phyloP scores from a whole-genome alignment of 164 flowering plant species.

The Echeveria elegans region DNA sequence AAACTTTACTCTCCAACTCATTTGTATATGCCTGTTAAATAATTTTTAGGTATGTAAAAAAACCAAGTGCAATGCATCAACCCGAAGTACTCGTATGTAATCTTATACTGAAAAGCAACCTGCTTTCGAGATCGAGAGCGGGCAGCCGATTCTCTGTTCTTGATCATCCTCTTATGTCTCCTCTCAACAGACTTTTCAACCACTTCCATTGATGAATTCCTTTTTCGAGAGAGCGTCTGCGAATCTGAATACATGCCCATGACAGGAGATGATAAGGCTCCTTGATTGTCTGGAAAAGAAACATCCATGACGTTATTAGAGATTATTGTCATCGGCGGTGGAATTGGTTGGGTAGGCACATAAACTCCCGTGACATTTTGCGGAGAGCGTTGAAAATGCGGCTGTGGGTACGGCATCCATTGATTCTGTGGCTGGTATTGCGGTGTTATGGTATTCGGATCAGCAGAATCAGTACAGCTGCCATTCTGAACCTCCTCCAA shows the following conservation, averaged over 20 bases:
- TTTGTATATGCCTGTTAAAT: no score
- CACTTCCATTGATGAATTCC: constrained; percentile 40
- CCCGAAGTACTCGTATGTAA: no score
- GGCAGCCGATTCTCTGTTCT: constrained; percentile 97
- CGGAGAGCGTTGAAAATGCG: constrained; percentile 25
- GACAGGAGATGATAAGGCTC: constrained; percentile 46
- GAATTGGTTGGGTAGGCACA: constrained; percentile 31
- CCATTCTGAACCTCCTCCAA: constrained; percentile 19
- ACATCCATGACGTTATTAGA: constrained; percentile 34
- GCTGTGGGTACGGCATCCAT: constrained; percentile 51
- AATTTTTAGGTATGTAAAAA: no score
- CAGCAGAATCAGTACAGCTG: constrained; percentile 29
- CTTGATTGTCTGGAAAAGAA: constrained; percentile 37
- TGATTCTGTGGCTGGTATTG: constrained; percentile 41
- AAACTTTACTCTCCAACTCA: no score
- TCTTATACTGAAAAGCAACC: no score
- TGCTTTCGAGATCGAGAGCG: constrained; percentile 93
- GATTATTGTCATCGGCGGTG: constrained; percentile 28
- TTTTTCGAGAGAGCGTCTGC: constrained; percentile 52
- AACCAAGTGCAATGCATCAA: no score
- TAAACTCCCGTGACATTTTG: constrained; percentile 47
- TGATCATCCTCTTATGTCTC: constrained; percentile 88
- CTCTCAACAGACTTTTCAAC: constrained; percentile 74
- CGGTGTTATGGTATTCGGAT: constrained; percentile 26
- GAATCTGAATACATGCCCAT: constrained; percentile 61